Evolutionary conservation across 2,329 filamentous ascomycete genomes (phyloP), one percentile per base, ranked within the genome.

Genomic region (Pseudogymnoascus sp.): DNA sequence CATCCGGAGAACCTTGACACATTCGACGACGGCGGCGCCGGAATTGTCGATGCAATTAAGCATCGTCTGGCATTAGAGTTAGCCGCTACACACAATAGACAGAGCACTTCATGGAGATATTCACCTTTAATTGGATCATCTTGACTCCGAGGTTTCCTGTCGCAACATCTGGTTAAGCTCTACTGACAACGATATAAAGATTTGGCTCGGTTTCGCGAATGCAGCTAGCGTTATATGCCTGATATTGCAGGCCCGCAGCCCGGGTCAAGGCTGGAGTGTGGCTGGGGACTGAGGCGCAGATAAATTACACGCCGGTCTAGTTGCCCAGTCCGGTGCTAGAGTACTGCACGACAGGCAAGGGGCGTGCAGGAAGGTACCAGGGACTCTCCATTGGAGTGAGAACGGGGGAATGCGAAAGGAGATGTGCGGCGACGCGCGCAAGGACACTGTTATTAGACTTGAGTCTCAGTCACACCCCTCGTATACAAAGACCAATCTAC

Each of bases 11-110:
- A 97, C 88, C 73, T 92, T 88, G 73, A 88, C 89, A 77, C 94
- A 99, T 79, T 99, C 94, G 76, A 97, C 94, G 67, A 99, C 81
- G 69, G 94, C 92, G 67, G 94, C 94, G 73, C 94, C 94, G 66
- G 94, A 97, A 80, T 72, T 99, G 86, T 99, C 94, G 84, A 99
- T 97, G 86, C 94, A 97, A 77, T 94, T 96, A 70, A 99, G 83
- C 84, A 99, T 90, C 73, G 92, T 89, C 94, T 96, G 67, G 10
- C 26, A 21, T 26, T 5, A 26, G 21, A 34, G 15, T 33, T 59
- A 59, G 33, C 30, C 13, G 7, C 55, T 18, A 10, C 7, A 2
- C 23, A 57, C 23, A 19, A 26, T 13, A 13, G 9, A 19, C 5
- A 10, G 3, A 1, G n/a, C 10, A 0, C 3, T 10, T 2, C 7